phyloP scores from a whole-genome alignment of 1,284 basidiomycete species.

The Puccinia hordei region DNA sequence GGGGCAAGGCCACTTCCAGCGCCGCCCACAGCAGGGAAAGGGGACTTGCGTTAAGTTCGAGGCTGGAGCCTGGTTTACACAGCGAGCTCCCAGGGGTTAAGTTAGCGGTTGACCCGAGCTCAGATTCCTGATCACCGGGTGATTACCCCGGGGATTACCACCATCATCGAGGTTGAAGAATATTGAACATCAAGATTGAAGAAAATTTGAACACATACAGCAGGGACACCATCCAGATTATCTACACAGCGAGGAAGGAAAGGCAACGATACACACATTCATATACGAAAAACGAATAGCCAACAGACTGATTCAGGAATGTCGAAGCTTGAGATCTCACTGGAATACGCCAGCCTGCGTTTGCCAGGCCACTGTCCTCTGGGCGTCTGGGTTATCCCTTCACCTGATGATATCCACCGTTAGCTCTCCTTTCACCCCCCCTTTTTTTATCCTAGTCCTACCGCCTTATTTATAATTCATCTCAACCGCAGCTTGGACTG shows the following conservation, averaged over 20 bases:
- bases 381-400: constrained; percentile 50
- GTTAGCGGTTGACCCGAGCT: too few species aligned
- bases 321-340: constrained; percentile 35
- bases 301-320: neutral
- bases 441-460: neutral
- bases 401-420: constrained; percentile 40
- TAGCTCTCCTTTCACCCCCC: neutral
- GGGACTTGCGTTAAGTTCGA: too few species aligned
- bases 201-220: too few species aligned
- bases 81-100: too few species aligned
- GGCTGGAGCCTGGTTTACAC: too few species aligned
- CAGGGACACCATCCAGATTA: neutral
- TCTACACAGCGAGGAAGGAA: neutral
- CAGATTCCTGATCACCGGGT: too few species aligned
- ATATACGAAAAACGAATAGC: neutral
- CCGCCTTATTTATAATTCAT: neutral
- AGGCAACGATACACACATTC: neutral
- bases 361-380: constrained; percentile 49
- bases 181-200: too few species aligned
- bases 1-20: too few species aligned
- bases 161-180: too few species aligned
- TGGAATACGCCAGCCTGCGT: constrained; percentile 44
- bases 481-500: neutral
- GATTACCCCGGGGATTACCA: too few species aligned
- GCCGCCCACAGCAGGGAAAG: too few species aligned